phyloP scores from a whole-genome alignment of 352 stramenopile genomes.

The Phytophthora melonis region DNA sequence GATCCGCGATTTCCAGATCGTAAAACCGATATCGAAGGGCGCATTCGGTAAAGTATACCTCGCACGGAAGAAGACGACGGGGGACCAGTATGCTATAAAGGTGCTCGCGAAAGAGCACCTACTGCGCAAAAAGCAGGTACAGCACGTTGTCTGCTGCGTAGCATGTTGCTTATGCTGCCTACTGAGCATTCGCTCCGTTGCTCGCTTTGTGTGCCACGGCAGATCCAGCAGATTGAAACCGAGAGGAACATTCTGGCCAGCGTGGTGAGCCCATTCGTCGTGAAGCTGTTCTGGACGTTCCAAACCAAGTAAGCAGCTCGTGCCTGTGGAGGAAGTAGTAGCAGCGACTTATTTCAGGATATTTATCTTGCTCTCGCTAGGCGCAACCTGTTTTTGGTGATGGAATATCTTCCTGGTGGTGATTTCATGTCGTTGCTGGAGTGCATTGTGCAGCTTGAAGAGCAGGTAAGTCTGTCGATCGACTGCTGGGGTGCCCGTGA shows the following conservation, averaged over 20 bases:
- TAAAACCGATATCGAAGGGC: constrained; percentile 92
- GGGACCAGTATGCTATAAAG: constrained; percentile 93
- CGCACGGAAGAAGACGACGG: constrained; percentile 86
- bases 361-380: constrained; percentile 33
- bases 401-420: constrained; percentile 91
- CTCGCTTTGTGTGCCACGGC: constrained; percentile 16
- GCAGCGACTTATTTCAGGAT: constrained; percentile 25
- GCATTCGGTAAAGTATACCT: constrained; percentile 92
- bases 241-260: constrained; percentile 90
- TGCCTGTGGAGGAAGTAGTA: constrained; percentile 7
- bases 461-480: constrained; percentile 56
- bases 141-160: constrained; percentile 3
- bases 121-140: constrained; percentile 89
- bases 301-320: constrained; percentile 79
- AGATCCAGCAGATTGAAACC: constrained; percentile 89
- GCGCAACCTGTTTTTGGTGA: constrained; percentile 90
- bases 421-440: constrained; percentile 93
- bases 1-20: constrained; percentile 89
- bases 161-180: constrained; percentile 2
- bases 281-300: constrained; percentile 93
- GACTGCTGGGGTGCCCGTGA: too few species aligned
- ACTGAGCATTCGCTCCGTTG: constrained; percentile 22
- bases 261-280: constrained; percentile 91
- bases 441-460: constrained; percentile 89
- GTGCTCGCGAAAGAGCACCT: constrained; percentile 91